Conservation (phyloP, 2,329 filamentous ascomycete genomes). For the Leptographium lundbergii region DNA sequence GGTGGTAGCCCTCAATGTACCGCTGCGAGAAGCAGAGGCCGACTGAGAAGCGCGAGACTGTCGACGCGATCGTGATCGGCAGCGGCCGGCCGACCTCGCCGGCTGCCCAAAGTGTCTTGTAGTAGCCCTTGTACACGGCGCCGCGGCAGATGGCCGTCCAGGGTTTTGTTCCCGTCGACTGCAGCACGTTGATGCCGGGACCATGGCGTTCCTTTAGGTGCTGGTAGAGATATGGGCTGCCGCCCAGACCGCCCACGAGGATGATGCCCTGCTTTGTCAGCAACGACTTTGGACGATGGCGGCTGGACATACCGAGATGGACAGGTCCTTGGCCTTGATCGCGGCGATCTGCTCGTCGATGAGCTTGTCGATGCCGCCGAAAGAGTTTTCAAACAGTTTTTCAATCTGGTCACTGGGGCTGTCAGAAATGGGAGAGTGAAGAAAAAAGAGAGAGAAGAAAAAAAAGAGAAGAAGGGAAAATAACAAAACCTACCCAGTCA, state of each 20-base stretch:
- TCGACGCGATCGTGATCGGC: conserved; percentile 7
- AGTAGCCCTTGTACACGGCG: conserved; percentile 30
- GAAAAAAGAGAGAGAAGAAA: too few species aligned
- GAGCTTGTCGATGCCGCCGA: conserved; percentile 31
- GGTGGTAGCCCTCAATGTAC: conserved; percentile 2
- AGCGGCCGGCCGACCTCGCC: neutral
- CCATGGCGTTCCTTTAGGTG: conserved; percentile 22
- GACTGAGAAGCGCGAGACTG: conserved; percentile 6
- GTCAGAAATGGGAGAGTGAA: neutral
- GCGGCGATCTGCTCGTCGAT: conserved; percentile 15
- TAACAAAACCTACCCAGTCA: conserved; percentile 16
- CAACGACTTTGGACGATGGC: neutral
- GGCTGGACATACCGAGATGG: neutral
- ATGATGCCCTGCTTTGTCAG: conserved; percentile 24
- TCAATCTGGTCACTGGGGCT: conserved; percentile 18
- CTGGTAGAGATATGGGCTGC: conserved; percentile 32
- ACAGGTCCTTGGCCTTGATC: conserved; percentile 1
- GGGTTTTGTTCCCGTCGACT: conserved; percentile 18
- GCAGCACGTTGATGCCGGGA: conserved; percentile 33
- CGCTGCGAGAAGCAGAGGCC: conserved; percentile 6
- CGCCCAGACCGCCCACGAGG: conserved; percentile 36
- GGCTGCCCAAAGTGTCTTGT: neutral
- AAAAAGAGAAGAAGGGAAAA: neutral
- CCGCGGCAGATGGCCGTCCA: conserved; percentile 37
- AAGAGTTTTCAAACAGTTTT: conserved; percentile 19